Conservation (phyloP, 1,284 basidiomycete genomes). For the Meira nashicola region DNA sequence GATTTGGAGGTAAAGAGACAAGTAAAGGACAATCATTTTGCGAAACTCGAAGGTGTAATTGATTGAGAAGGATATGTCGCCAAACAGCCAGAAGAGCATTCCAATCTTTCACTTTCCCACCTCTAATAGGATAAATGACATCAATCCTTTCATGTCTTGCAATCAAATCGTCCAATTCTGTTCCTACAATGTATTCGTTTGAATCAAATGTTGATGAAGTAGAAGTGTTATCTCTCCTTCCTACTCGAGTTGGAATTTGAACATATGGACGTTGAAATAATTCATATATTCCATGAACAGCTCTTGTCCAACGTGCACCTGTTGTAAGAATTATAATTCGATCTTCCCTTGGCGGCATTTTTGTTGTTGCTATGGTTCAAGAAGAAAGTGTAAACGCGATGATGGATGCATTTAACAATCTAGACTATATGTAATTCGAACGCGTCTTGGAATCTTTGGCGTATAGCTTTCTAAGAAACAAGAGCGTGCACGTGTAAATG, state of each 20-base stretch:
- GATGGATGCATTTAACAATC: no score
- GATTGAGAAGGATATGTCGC: slow-evolving; percentile 77
- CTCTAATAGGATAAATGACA: slow-evolving; percentile 77
- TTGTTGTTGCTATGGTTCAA: no score
- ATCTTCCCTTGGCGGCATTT: slow-evolving; percentile 64
- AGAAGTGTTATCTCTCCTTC: not conserved
- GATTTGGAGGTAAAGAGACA: slow-evolving; percentile 65
- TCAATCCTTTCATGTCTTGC: slow-evolving; percentile 67
- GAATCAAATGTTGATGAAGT: slow-evolving; percentile 56
- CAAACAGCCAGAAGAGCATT: slow-evolving; percentile 85
- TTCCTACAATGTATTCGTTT: slow-evolving; percentile 78
- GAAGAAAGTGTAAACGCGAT: no score
- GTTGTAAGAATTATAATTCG: slow-evolving; percentile 75
- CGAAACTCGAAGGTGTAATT: slow-evolving; percentile 70
- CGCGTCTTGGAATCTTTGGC: no score
- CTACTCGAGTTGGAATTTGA: slow-evolving; percentile 50
- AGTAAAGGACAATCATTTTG: slow-evolving; percentile 83
- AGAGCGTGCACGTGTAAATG: no score
- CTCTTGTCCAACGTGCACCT: slow-evolving; percentile 66
- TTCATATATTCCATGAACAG: slow-evolving; percentile 74
- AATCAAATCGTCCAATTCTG: slow-evolving; percentile 72
- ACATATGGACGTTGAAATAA: slow-evolving; percentile 69
- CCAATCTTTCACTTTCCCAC: slow-evolving; percentile 73
- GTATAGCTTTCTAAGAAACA: no score
- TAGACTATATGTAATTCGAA: no score